Evolutionary conservation across 306 rosid species (phyloP), one percentile per base, ranked within the genome.

Genomic region (Prunus kanzakura): DNA sequence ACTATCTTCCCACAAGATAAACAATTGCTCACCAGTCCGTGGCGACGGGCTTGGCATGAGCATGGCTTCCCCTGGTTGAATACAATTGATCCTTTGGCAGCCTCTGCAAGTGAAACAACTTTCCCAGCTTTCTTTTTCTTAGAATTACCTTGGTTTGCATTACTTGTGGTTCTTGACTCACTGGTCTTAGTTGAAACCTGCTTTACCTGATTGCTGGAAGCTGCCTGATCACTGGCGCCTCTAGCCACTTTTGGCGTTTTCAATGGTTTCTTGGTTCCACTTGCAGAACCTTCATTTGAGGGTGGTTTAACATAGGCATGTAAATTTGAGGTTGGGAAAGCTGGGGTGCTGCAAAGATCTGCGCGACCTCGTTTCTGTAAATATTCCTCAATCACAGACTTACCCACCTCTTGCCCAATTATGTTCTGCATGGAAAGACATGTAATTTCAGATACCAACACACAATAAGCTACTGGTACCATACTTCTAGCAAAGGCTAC

Each of bases 1-100:
- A 95, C 93, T 82, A 95, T 95, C 80, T 92, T 92, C 51, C 97
- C 97, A 73, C 99, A 95, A 22, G 99, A 95, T 68, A 95, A 86
- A 78, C 97, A 92, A 80, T 95, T 95, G 83, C 97, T 89, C 80
- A 90, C 78, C 25, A 92, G 87, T 62, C 78, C 73, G 73, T 95
- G 97, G 49, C 84, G 84, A 63, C 96, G 93, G 13, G 99, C 99
- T 82, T 95, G 97, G 79, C 97, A 95, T 11, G 82, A 73, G 83
- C 99, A 95, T 4, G 97, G 97, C 69, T 87, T 87, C 74, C 99
- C 97, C 82, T 91, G 97, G 87, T 89, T 92, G 87, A 89, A 95
- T 32, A 95, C 93, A 75, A 95, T 84, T 8, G 97, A 90, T 64
- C 97, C 97, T 74, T 90, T 95, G 72, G 97, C 92, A 20, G 91